Percentiles rank a stretch among this genome's conserved stretches.
These are phyloP conservation scores for Oenanthe sinensis DNA, from an alignment of 129 eudicot genomes.

Conservation along the genomic window DNA sequence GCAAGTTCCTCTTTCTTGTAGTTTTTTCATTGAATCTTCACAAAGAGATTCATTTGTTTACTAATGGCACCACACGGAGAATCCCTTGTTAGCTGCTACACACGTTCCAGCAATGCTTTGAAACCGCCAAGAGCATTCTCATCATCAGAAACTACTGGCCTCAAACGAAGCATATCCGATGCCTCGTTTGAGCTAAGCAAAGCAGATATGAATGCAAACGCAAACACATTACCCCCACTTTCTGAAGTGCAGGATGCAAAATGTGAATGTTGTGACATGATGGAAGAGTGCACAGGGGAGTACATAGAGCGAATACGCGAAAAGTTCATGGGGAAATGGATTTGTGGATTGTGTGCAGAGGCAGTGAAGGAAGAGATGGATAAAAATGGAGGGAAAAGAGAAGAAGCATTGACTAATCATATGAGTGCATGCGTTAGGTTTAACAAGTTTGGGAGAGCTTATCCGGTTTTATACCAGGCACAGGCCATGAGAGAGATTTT, in stretches of 20 bases:
- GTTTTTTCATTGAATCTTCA: neutral
- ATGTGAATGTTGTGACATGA: constrained; percentile 82
- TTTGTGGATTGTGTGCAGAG: constrained; percentile 72
- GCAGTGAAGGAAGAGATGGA: constrained; percentile 71
- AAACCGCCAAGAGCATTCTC: constrained; percentile 46
- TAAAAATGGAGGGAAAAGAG: constrained; percentile 65
- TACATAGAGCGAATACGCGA: constrained; percentile 51
- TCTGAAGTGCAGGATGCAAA: constrained; percentile 61
- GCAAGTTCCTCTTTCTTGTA: neutral
- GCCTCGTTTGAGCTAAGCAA: constrained; percentile 51
- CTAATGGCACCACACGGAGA: constrained; percentile 52
- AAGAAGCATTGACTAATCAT: constrained; percentile 55
- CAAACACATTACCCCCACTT: constrained; percentile 31
- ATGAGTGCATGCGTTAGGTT: constrained; percentile 70
- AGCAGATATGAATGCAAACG: constrained; percentile 14
- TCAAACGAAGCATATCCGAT: constrained; percentile 59
- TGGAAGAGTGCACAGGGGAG: constrained; percentile 66
- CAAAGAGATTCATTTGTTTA: neutral
- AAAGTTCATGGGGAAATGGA: constrained; percentile 58
- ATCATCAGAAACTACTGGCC: constrained; percentile 21
- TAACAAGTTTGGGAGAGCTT: constrained; percentile 64
- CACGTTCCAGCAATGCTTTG: constrained; percentile 9
- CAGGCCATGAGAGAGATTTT: constrained; percentile 69
- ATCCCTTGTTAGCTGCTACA: constrained; percentile 14
- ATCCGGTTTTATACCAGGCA: constrained; percentile 67